Base-by-base conservation (phyloP, 1,139 yeast species). In the Saccharomycopsis hybrid region DNA sequence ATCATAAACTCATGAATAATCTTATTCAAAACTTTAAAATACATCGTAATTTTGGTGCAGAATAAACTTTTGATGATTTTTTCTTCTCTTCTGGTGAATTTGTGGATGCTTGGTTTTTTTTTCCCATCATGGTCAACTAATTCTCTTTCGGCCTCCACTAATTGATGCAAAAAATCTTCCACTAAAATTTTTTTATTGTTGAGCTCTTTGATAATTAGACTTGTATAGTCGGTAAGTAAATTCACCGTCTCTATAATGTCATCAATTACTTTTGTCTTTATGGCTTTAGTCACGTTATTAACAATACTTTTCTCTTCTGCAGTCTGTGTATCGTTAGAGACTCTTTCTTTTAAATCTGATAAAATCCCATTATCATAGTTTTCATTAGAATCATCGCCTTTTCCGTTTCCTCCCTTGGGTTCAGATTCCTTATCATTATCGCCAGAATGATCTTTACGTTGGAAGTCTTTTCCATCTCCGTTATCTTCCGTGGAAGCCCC, bases 71-170 rank as follows among this genome's bases (percentile, higher is more conserved):
- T 30, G 29, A 46, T 46, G 4, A 46, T 18, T 25, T 46, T 46
- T 28, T 46, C 49, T 24, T 46, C 49, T 35, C 49, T 39, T 25
- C 42, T 40, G 7, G 49, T 46, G 29, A 18, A 46, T 31, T 46
- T 46, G 35, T 41, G 39, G 33, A 46, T 27, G 7, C 32, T 44
- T 11, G 30, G 32, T 18, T 44, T 44, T 28, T 44, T 44, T 37
- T 36, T 27, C 8, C 31, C 24, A n/a, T 44, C 35, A 35, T 27
- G 13, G 5, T n/a, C 43, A 11, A 11, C 25, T 27, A n/a, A 11
- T 8, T n/a, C 39, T 9, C n/a, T 18, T 27, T 25, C 11, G 8
- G 25, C 18, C 4, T 44, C 25, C 18, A 27, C 32, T 5, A 44
- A 28, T 13, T 44, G 41, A 4, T 27, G n/a, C 7, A 44, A 9